Percentiles rank a stretch among this genome's conserved stretches.
Conservation (phyloP, 139 green algal genomes). For the Picochlorum sp. region DNA sequence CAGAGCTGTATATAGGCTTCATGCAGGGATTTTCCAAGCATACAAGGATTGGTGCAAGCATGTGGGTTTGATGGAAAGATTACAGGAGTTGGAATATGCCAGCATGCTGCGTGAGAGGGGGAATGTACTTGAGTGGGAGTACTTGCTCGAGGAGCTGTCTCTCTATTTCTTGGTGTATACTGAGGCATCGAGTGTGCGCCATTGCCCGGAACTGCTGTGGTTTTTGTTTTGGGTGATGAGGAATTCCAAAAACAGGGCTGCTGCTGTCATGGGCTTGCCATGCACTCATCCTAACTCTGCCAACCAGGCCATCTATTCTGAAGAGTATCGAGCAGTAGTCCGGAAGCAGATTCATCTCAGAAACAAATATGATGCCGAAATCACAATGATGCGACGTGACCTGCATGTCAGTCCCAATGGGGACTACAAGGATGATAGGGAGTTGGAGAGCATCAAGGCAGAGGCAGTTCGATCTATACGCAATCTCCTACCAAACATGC, state of each 20-base stretch:
- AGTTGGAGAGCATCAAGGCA: constrained; percentile 5
- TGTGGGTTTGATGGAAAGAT: constrained; percentile 16
- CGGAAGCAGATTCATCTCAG: constrained; percentile 29
- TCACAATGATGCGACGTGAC: constrained; percentile 10
- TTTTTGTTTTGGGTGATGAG: constrained; percentile 65
- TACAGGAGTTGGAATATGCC: constrained; percentile 16
- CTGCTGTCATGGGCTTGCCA: background rate
- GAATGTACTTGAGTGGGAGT: constrained; percentile 34
- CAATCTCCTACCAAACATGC: constrained; percentile 4
- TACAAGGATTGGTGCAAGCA: constrained; percentile 39
- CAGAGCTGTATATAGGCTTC: constrained; percentile 43
- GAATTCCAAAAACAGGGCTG: constrained; percentile 17
- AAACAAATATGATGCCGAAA: constrained; percentile 16
- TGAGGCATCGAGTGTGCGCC: constrained; percentile 68
- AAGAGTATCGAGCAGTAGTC: constrained; percentile 16
- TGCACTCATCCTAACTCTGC: constrained; percentile 3
- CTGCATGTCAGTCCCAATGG: constrained; percentile 15
- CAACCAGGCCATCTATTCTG: background rate
- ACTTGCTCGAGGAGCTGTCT: constrained; percentile 45
- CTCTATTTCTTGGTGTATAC: constrained; percentile 80
- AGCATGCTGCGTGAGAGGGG: background rate
- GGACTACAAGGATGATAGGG: constrained; percentile 7
- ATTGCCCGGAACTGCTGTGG: constrained; percentile 66
- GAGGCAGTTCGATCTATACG: background rate
- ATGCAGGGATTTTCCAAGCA: constrained; percentile 52